Evolutionary conservation across 805 yeast species (phyloP).

Genomic region (Saturnispora serradocipensis): DNA sequence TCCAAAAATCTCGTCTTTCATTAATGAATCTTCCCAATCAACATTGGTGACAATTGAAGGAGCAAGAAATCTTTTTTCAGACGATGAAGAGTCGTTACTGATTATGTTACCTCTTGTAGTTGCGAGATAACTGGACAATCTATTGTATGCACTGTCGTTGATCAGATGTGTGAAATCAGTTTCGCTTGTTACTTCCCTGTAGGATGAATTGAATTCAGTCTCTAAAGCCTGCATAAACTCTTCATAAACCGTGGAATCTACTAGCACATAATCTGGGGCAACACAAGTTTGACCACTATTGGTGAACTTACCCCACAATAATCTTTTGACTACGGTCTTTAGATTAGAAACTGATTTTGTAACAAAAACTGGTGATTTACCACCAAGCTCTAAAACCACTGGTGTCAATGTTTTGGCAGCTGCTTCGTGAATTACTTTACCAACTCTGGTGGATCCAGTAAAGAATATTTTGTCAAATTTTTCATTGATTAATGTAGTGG

Average conservation of each 20-base stretch:
- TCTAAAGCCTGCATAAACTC: constrained; percentile 31
- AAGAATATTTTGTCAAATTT: constrained; percentile 76
- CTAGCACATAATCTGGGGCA: constrained; percentile 74
- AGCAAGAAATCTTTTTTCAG: constrained; percentile 37
- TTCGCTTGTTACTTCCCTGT: constrained; percentile 27
- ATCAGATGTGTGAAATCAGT: constrained; percentile 53
- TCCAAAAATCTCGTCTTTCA: constrained; percentile 75
- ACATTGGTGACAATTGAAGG: constrained; percentile 71
- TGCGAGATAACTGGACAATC: constrained; percentile 35
- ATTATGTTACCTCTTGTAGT: constrained; percentile 45
- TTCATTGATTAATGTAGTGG: constrained; percentile 48
- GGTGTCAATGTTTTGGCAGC: constrained; percentile 88
- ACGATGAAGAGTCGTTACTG: constrained; percentile 39
- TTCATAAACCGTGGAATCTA: constrained; percentile 49
- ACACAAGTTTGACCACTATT: constrained; percentile 91
- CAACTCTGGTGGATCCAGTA: constrained; percentile 76
- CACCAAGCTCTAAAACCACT: constrained; percentile 75
- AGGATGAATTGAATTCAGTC: constrained; percentile 24
- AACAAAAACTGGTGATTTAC: constrained; percentile 79
- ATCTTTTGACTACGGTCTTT: constrained; percentile 43
- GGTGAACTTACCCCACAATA: constrained; percentile 67
- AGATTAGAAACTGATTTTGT: constrained; percentile 24
- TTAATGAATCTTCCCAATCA: constrained; percentile 54
- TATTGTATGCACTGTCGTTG: constrained; percentile 42
- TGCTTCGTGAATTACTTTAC: constrained; percentile 62